phyloP scores from a whole-genome alignment of 768 basidiomycete species.

The Boletus sensibilis region DNA sequence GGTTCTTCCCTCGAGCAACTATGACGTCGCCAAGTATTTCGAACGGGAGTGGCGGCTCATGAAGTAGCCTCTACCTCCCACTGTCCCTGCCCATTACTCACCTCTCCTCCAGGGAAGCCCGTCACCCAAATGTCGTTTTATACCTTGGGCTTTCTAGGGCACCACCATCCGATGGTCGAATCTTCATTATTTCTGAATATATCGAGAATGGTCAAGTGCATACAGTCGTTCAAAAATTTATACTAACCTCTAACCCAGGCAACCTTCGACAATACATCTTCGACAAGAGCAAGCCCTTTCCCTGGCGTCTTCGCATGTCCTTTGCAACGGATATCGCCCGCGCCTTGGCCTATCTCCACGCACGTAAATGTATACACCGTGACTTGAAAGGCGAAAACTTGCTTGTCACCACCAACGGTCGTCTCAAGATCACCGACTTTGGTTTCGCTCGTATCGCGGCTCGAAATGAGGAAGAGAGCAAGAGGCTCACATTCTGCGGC shows the following conservation, averaged over 20 bases:
- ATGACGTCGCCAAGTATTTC: constrained; percentile 97
- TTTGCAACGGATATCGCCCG: constrained; percentile 95
- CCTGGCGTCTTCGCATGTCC: constrained; percentile 90
- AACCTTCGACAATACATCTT: constrained; percentile 92
- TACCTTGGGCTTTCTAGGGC: constrained; percentile 88
- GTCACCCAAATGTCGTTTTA: constrained; percentile 90
- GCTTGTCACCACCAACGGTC: constrained; percentile 89
- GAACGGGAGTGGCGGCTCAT: constrained; percentile 98
- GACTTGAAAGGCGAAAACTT: constrained; percentile 98
- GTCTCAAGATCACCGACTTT: constrained; percentile 98
- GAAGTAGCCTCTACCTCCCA: constrained; percentile 50
- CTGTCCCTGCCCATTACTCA: not conserved
- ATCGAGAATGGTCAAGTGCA: constrained; percentile 68
- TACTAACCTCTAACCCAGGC: constrained; percentile 19
- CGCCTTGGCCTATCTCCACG: constrained; percentile 96
- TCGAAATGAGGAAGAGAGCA: constrained; percentile 84
- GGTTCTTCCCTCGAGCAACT: constrained; percentile 86
- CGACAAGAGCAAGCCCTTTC: constrained; percentile 78
- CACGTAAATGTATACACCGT: constrained; percentile 83
- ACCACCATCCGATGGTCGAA: constrained; percentile 74
- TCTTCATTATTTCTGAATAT: constrained; percentile 94
- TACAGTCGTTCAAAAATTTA: not conserved
- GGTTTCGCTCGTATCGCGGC: constrained; percentile 95
- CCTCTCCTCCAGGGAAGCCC: constrained; percentile 55
- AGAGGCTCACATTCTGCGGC: constrained; percentile 83